phyloP scores from a whole-genome alignment of 768 basidiomycete genomes.

The Tubosaeta brunneosetosa region DNA sequence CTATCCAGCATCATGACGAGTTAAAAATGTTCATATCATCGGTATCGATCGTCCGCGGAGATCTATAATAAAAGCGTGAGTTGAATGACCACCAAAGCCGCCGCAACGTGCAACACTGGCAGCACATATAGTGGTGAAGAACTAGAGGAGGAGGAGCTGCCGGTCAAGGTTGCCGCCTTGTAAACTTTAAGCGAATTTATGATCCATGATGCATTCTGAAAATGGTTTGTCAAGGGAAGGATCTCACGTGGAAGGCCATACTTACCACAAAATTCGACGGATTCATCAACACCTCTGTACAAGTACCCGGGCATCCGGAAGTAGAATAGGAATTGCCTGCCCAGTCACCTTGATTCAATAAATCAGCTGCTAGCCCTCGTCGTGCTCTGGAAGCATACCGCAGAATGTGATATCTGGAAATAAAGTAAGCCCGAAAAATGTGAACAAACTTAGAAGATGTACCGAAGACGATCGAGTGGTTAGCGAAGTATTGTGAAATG shows the following conservation, averaged over 20 bases:
- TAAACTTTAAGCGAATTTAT: constrained; percentile 80
- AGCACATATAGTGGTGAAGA: constrained; percentile 3
- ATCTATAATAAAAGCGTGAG: constrained; percentile 16
- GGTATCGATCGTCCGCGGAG: neutral
- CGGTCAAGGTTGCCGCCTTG: constrained; percentile 47
- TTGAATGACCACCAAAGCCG: constrained; percentile 8
- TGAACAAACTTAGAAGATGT: constrained; percentile 22
- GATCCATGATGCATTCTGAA: constrained; percentile 74
- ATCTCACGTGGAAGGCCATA: constrained; percentile 2
- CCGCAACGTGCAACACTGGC: constrained; percentile 10
- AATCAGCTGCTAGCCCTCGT: constrained; percentile 4
- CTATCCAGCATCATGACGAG: constrained; percentile 8
- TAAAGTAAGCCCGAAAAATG: constrained; percentile 12
- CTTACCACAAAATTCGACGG: constrained; percentile 69
- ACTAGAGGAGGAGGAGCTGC: constrained; percentile 29
- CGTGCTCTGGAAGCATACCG: constrained; percentile 39
- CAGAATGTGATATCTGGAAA: constrained; percentile 75
- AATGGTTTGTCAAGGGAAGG: constrained; percentile 2
- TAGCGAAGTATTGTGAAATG: constrained; percentile 52
- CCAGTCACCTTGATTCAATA: constrained; percentile 59
- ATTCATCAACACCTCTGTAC: constrained; percentile 55
- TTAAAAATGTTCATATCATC: constrained; percentile 5
- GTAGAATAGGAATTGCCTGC: constrained; percentile 78
- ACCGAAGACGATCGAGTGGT: constrained; percentile 78
- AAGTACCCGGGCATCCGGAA: constrained; percentile 72